Base-by-base conservation (phyloP, 345 rosid genomes). In the Eucalyptus urophylla region DNA sequence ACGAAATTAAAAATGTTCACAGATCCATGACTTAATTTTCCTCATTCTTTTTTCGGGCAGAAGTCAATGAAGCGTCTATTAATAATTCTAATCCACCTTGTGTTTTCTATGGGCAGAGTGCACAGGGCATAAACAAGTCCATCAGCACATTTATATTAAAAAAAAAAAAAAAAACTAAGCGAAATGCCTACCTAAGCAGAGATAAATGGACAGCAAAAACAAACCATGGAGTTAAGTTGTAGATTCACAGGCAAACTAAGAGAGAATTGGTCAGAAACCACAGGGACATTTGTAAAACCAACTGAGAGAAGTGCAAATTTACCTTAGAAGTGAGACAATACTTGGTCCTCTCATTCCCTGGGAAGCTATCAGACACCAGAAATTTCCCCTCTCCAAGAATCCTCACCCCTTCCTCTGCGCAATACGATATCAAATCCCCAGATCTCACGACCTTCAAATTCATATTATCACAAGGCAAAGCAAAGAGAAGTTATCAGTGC, bases 301-400 rank as follows among this genome's bases (percentile, higher is more conserved):
- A 37, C 27, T 3, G 47, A 76, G 47, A 40, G 83, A 40, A 76
- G 47, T 11, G 5, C 29, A 44, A 33, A 14, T 58, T 29, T 88
- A 97, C 99, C 99, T 97, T 97, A 27, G 99, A 96, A 87, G 98
- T 93, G 89, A 97, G 99, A 83, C 99, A 98, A 91, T 98, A 98
- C 94, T 98, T 98, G 89, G 99, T 96, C 91, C 99, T 97, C 56
- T 98, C 97, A 89, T 98, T 96, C 53, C 99, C 99, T 0, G 99
- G 99, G 92, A 98, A 98, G 89, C 98, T 98, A 90, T 98, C 99
- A 44, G 99, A 98, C 4, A 98, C 94, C 91, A 98, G 89, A 89
- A 98, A 96, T 92, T 95, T 98, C 43, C 99, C 99, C 89, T 98
- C 99, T 88, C 99, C 99, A 9, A 98, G 93, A 91, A 97, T 94